Evolutionary conservation across 352 stramenopile species (phyloP).

Genomic region (Peronospora farinosa): DNA sequence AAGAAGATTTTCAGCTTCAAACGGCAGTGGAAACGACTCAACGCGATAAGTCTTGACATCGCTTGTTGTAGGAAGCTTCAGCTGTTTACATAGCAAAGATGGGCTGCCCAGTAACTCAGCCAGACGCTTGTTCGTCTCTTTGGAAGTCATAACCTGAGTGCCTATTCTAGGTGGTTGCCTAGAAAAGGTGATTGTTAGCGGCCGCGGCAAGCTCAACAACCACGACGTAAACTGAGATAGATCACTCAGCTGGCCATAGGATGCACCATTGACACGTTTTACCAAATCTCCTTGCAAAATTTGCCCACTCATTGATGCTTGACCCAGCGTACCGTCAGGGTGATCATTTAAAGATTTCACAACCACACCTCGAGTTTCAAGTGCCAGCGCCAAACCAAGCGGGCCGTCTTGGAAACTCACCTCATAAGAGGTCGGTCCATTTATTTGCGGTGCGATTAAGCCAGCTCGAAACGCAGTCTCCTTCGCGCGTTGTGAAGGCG

Average conservation of each 20-base stretch:
- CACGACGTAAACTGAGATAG: constrained; percentile 77
- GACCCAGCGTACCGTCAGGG: constrained; percentile 49
- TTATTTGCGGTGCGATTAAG: constrained; percentile 12
- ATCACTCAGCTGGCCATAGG: constrained; percentile 56
- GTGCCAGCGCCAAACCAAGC: constrained; percentile 63
- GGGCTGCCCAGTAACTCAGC: constrained; percentile 20
- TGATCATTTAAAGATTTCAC: constrained; percentile 80
- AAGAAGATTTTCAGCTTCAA: constrained; percentile 37
- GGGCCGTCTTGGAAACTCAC: constrained; percentile 69
- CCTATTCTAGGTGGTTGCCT: constrained; percentile 19
- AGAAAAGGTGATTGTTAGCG: constrained; percentile 61
- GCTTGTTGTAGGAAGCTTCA: constrained; percentile 20
- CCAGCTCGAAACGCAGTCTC: constrained; percentile 22
- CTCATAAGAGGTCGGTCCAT: constrained; percentile 32
- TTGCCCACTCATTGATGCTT: constrained; percentile 58
- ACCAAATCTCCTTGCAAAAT: constrained; percentile 69
- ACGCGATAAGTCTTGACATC: constrained; percentile 38
- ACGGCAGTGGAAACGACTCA: constrained; percentile 32
- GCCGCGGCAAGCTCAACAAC: constrained; percentile 57
- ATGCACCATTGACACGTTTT: constrained; percentile 60
- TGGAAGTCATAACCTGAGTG: constrained; percentile 1
- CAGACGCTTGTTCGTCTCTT: constrained; percentile 19
- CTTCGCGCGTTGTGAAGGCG: constrained; percentile 28
- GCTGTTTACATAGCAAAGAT: constrained; percentile 23
- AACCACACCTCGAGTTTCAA: constrained; percentile 58